Evolutionary conservation across 2,329 filamentous ascomycete species (phyloP).

Genomic region (Cytospora chrysosperma): DNA sequence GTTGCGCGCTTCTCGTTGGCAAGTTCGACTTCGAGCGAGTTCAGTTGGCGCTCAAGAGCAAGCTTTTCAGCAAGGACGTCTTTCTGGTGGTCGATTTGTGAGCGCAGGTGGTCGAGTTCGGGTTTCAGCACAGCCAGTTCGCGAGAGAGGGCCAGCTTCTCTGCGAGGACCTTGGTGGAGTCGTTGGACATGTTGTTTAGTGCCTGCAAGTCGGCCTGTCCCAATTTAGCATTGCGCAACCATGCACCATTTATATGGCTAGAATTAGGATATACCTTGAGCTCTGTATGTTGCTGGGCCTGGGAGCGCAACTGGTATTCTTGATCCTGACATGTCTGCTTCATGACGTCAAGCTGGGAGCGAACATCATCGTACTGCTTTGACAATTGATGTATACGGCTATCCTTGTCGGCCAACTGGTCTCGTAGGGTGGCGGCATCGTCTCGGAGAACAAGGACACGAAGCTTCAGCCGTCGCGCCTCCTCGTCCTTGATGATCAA

Average conservation of each 20-base stretch:
- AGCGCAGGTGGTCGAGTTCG: constrained; percentile 55
- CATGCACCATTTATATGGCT: background rate
- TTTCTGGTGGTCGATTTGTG: constrained; percentile 60
- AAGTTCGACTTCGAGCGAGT: constrained; percentile 74
- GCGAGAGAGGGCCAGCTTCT: constrained; percentile 53
- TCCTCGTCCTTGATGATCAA: constrained; percentile 74
- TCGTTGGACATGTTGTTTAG: constrained; percentile 67
- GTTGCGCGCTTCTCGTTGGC: constrained; percentile 66
- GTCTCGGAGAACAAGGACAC: constrained; percentile 69
- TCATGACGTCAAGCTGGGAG: constrained; percentile 43
- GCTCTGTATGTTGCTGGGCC: constrained; percentile 45
- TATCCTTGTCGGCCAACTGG: constrained; percentile 59
- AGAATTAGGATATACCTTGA: constrained; percentile 42
- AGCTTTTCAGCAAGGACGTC: constrained; percentile 75
- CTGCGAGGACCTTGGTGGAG: constrained; percentile 65
- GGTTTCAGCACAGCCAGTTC: constrained; percentile 54
- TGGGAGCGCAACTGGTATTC: constrained; percentile 50
- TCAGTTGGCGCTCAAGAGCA: constrained; percentile 74
- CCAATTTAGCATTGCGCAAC: constrained; percentile 26
- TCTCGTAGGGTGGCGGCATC: constrained; percentile 69
- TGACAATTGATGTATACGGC: constrained; percentile 52
- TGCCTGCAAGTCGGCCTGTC: constrained; percentile 68
- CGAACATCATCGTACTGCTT: constrained; percentile 41
- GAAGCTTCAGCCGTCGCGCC: constrained; percentile 66
- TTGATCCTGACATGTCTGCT: constrained; percentile 44